phyloP scores from a whole-genome alignment of 441 rosid genomes.

The Euphorbia celastroides region DNA sequence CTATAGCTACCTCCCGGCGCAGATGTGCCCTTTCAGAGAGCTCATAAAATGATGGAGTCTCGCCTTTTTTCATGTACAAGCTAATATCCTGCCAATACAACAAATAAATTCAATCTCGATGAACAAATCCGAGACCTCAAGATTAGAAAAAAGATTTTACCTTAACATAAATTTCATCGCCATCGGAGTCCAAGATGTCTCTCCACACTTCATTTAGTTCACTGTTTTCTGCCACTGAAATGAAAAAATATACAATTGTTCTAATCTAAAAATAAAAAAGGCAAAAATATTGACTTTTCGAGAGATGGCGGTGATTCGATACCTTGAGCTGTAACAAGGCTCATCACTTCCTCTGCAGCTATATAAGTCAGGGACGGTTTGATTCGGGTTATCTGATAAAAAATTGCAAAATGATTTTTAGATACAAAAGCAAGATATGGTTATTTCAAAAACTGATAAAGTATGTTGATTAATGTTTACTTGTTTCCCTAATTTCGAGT shows the following conservation, averaged over 20 bases:
- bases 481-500: slow-evolving; percentile 92
- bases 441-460: slow-evolving; percentile 11
- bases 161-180: slow-evolving; percentile 95
- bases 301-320: slow-evolving; percentile 14
- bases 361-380: slow-evolving; percentile 78
- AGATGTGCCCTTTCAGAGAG: slow-evolving; percentile 75
- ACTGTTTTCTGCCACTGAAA: slow-evolving; percentile 73
- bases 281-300: background rate
- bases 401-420: slow-evolving; percentile 12
- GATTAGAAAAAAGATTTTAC: slow-evolving; percentile 24
- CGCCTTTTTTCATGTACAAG: slow-evolving; percentile 80
- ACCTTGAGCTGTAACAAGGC: slow-evolving; percentile 99
- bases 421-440: background rate
- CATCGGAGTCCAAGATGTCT: slow-evolving; percentile 91
- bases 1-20: slow-evolving; percentile 86
- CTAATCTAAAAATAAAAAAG: slow-evolving; percentile 10
- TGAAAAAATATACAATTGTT: slow-evolving; percentile 9
- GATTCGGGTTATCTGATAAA: slow-evolving; percentile 68
- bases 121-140: background rate
- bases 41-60: slow-evolving; percentile 77
- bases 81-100: slow-evolving; percentile 51
- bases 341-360: slow-evolving; percentile 95
- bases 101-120: background rate
- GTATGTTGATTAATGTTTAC: slow-evolving; percentile 30
- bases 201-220: slow-evolving; percentile 92